A percentile compares a stretch with the other conserved stretches of the same genome.
Evolutionary conservation across 1,284 basidiomycete species (phyloP).

Genomic region (Cerrena zonata): DNA sequence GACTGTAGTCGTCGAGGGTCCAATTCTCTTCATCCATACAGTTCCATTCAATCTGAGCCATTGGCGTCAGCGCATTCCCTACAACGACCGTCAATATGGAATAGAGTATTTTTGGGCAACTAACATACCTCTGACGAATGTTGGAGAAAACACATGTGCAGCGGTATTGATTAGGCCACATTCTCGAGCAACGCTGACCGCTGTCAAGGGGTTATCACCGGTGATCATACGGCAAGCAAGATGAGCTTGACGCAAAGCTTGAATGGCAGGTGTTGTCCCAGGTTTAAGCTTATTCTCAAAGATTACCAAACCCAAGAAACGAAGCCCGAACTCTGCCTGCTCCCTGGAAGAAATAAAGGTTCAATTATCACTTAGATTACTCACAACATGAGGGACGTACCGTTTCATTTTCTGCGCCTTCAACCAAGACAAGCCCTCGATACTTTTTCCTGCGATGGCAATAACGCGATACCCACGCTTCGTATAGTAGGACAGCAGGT

Average conservation of each 20-base stretch:
- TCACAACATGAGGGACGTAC: conserved; percentile 40
- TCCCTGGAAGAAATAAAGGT: conserved; percentile 48
- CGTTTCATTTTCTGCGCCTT: conserved; percentile 95
- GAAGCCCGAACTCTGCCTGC: conserved; percentile 86
- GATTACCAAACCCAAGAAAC: conserved; percentile 93
- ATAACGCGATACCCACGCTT: conserved; percentile 97
- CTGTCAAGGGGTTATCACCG: conserved; percentile 94
- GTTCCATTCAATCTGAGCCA: conserved; percentile 81
- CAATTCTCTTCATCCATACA: conserved; percentile 86
- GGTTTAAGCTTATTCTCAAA: conserved; percentile 99
- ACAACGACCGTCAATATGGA: conserved; percentile 6
- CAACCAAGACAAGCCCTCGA: conserved; percentile 92
- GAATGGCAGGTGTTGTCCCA: conserved; percentile 88
- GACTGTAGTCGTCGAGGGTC: conserved; percentile 83
- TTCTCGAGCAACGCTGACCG: conserved; percentile 94
- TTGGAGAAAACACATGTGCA: conserved; percentile 87
- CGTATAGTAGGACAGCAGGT: conserved; percentile 94
- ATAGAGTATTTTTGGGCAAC: neutral
- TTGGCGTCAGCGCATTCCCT: conserved; percentile 59
- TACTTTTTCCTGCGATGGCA: conserved; percentile 93
- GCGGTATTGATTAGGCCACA: conserved; percentile 86
- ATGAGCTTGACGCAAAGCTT: conserved; percentile 83
- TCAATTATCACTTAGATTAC: conserved; percentile 12
- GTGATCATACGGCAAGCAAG: conserved; percentile 97
- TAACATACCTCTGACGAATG: conserved; percentile 66